phyloP scores from a whole-genome alignment of 768 basidiomycete species.

The Royoungia palumana region DNA sequence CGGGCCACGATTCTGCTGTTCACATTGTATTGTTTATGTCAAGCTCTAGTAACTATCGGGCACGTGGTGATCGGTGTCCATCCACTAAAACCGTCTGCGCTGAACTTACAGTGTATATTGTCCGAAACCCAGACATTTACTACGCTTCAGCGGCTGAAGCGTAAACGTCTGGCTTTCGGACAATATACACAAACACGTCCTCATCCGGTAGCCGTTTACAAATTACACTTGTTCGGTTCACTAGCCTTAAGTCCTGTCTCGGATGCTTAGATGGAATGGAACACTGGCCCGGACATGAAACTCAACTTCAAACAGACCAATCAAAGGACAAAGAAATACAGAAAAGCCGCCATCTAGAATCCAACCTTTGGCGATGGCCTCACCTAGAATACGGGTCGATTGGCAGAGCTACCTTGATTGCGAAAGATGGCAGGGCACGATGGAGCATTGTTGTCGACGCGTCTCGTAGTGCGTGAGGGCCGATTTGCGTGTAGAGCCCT shows the following conservation, averaged over 20 bases:
- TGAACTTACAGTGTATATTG: too few species aligned
- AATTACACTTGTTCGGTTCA: too few species aligned
- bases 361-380: slow-evolving; percentile 43
- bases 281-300: slow-evolving; percentile 60
- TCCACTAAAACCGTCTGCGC: too few species aligned
- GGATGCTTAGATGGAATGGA: slow-evolving; percentile 65
- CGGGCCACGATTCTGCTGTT: too few species aligned
- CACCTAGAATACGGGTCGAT: slow-evolving; percentile 55
- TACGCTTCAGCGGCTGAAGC: too few species aligned
- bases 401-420: slow-evolving; percentile 53
- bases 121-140: too few species aligned
- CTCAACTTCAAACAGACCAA: slow-evolving; percentile 26
- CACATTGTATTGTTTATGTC: too few species aligned
- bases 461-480: slow-evolving; percentile 20
- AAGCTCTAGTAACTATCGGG: too few species aligned
- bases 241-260: not conserved
- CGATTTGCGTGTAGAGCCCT: not conserved
- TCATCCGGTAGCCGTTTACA: too few species aligned
- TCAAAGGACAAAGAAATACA: slow-evolving; percentile 6
- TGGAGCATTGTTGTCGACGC: slow-evolving; percentile 48
- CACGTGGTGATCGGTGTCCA: too few species aligned
- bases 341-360: slow-evolving; percentile 30
- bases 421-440: slow-evolving; percentile 41
- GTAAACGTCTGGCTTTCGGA: too few species aligned
- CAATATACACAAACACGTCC: too few species aligned